These are phyloP conservation scores for Aurinia saxatilis DNA, from an alignment of 345 rosid species.

Conservation along the genomic window DNA sequence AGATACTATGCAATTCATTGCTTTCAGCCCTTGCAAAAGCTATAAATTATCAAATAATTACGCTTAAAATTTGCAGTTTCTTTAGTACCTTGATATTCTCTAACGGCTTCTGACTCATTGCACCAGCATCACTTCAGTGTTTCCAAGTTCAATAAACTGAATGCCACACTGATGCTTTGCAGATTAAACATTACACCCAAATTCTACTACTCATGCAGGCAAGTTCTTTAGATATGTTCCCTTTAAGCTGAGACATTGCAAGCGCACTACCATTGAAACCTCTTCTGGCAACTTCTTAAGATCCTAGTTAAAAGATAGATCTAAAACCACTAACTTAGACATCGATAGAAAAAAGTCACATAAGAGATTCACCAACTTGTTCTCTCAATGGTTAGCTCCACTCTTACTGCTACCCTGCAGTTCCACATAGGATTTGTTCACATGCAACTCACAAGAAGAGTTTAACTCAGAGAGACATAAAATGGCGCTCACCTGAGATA, in stretches of 20 bases:
- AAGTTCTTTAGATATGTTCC: too few species aligned
- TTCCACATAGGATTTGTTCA: constrained; percentile 2
- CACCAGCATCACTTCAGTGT: neutral
- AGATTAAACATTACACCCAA: neutral
- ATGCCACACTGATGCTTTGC: neutral
- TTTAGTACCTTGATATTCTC: neutral
- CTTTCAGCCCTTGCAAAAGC: neutral
- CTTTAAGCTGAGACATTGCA: too few species aligned
- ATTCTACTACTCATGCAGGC: neutral
- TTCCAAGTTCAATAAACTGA: neutral
- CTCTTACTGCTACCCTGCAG: constrained; percentile 76
- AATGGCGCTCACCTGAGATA: constrained; percentile 62
- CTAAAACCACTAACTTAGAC: constrained; percentile 25
- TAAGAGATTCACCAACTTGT: too few species aligned
- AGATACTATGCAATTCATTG: too few species aligned
- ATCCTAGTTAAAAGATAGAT: constrained; percentile 3
- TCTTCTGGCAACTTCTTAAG: constrained; percentile 19
- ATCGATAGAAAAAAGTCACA: too few species aligned
- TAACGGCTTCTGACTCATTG: neutral
- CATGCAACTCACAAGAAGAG: neutral
- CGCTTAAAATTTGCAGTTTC: neutral
- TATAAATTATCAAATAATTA: neutral
- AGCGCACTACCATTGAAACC: neutral
- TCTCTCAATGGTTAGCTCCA: constrained; percentile 75
- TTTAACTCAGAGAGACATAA: neutral